Conservation (phyloP, 306 rosid genomes). For the Vigna hirtella region DNA sequence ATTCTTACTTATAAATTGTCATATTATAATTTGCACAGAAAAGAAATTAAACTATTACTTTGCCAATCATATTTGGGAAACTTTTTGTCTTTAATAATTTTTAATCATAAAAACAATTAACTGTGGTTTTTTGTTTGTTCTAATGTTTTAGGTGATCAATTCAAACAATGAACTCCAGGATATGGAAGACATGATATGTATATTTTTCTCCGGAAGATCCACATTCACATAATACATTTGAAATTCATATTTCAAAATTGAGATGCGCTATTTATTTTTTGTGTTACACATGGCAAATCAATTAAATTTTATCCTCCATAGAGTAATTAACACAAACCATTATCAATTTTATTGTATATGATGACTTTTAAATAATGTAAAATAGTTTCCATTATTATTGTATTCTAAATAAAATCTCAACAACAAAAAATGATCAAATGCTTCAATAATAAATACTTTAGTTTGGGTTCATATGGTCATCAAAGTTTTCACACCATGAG, state of each 20-base stretch:
- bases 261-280: neutral
- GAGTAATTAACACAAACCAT: neutral
- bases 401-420: too few species aligned
- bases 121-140: neutral
- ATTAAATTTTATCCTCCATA: neutral
- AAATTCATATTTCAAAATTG: neutral
- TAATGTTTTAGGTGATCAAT: constrained; percentile 40
- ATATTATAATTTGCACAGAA: neutral
- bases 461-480: too few species aligned
- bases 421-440: too few species aligned
- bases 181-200: neutral
- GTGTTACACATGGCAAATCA: neutral
- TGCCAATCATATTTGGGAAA: neutral
- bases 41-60: neutral
- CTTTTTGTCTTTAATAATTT: neutral
- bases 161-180: constrained; percentile 32
- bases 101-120: neutral
- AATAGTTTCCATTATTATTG: too few species aligned
- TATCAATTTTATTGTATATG: too few species aligned
- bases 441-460: too few species aligned
- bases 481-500: too few species aligned
- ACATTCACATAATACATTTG: neutral
- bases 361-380: too few species aligned
- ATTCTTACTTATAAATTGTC: neutral
- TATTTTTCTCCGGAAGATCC: neutral